Base-by-base conservation (phyloP, 2,329 filamentous ascomycete species). In the Cyclaneusma minus region DNA sequence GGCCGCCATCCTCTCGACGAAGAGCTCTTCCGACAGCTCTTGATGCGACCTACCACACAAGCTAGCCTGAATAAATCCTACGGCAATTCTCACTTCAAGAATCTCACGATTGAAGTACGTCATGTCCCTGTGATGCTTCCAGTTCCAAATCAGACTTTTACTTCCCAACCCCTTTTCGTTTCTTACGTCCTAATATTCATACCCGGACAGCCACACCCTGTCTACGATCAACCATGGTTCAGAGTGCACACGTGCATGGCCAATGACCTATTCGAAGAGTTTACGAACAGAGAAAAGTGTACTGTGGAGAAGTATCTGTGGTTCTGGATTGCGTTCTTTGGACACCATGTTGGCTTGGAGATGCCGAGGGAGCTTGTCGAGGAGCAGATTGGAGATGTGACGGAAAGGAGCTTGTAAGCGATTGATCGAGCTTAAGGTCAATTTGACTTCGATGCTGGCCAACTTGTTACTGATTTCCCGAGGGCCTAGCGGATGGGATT, bases 191-290 rank as follows among this genome's bases (percentile, higher is more conserved):
- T 22, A 19, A 23, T 29, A 14, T 30, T 35, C 28, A 33, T 18
- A 22, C 15, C 6, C 15, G 19, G 12, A 15, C 27, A 50, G 47
- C 44, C 40, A 51, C 84, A 95, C 60, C 87, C 89, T 27, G 52
- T 80, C 32, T 81, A 73, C 31, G 78, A 77, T 28, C 52, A 74
- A 31, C 82, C 84, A 21, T 68, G 72, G 25, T 94, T 87, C 52
- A 94, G 93, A 52, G 65, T 95, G 40, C 89, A 98, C 55, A 87
- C 89, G 13, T 95, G 89, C 54, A 70, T 81, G 48, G 80, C 89
- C 6, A 79, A 78, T 29, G 77, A 87, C 37, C 79, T 80, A 27
- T 79, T 95, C 65, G 59, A 60, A 39, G 59, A 56, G 27, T 72
- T 83, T 42, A n/a, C n/a, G n/a, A n/a, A n/a, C n/a, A n/a, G n/a